phyloP scores from a whole-genome alignment of 495 filamentous ascomycete species.

The Endocarpon pusillum region DNA sequence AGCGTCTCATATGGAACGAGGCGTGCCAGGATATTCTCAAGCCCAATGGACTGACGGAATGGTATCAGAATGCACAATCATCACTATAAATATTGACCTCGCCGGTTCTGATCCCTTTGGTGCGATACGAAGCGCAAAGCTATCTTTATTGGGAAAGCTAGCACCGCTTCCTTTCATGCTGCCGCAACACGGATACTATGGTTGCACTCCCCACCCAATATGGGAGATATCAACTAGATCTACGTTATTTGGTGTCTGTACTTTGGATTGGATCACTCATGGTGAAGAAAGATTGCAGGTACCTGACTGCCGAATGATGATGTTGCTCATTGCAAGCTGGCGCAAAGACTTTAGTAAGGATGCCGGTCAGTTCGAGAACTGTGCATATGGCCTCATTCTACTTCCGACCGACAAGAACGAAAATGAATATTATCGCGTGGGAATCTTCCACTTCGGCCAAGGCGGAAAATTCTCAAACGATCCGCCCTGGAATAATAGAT shows the following conservation, averaged over 20 bases:
- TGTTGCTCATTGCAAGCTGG: neutral
- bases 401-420: neutral
- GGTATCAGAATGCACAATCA: neutral
- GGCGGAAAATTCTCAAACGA: neutral
- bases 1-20: neutral
- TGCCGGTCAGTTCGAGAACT: neutral
- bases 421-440: neutral
- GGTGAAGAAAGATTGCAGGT: neutral
- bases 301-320: neutral
- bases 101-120: slow-evolving; percentile 1
- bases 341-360: neutral
- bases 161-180: neutral
- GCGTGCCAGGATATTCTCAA: neutral
- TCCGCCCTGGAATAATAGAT: neutral
- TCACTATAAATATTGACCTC: neutral
- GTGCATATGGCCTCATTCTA: neutral
- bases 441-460: neutral
- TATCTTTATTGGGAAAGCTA: neutral
- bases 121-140: neutral
- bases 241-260: neutral
- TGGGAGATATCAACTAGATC: neutral
- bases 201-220: too few relatives aligned
- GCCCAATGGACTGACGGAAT: neutral
- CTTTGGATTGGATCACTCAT: neutral
- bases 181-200: neutral